phyloP scores from a whole-genome alignment of 2,329 filamentous ascomycete genomes.

The Penicillium digitatum region DNA sequence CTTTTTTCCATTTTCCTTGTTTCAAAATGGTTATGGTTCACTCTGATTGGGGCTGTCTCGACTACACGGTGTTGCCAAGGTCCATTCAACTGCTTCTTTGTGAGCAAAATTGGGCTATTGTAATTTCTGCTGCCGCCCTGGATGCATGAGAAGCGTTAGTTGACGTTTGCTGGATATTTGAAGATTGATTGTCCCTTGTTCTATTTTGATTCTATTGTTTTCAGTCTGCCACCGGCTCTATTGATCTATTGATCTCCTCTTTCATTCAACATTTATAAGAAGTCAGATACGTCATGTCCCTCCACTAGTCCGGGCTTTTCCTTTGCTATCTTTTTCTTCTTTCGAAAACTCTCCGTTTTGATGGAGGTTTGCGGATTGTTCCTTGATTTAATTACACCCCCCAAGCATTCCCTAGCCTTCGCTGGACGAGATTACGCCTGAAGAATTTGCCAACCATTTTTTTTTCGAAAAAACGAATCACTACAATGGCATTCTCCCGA shows the following conservation, averaged over 20 bases:
- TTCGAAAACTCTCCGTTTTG: background rate
- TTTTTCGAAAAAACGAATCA: background rate
- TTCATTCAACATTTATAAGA: conserved; percentile 4
- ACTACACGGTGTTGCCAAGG: conserved; percentile 5
- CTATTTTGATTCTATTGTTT: conserved; percentile 7
- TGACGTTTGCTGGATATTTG: conserved; percentile 8
- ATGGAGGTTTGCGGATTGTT: background rate
- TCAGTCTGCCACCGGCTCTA: background rate
- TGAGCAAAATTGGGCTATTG: conserved; percentile 3
- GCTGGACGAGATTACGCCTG: conserved; percentile 2
- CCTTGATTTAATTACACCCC: background rate
- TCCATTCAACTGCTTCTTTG: conserved; percentile 15
- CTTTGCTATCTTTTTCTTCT: conserved; percentile 5
- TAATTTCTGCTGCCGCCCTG: conserved; percentile 14
- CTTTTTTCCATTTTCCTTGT: conserved; percentile 20
- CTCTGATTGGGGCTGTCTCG: conserved; percentile 16
- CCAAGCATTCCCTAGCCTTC: background rate
- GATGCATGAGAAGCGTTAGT: conserved; percentile 1
- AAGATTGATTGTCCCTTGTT: conserved; percentile 7
- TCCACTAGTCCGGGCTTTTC: background rate
- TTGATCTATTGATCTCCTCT: conserved; percentile 4
- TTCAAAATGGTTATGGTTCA: conserved; percentile 4
- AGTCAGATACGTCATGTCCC: conserved; percentile 2
- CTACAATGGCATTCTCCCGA: conserved; percentile 33
- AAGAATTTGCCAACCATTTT: background rate